Evolutionary conservation across 2,329 filamentous ascomycete genomes (phyloP), one percentile per base, ranked within the genome.

Genomic region (Fusarium redolens): DNA sequence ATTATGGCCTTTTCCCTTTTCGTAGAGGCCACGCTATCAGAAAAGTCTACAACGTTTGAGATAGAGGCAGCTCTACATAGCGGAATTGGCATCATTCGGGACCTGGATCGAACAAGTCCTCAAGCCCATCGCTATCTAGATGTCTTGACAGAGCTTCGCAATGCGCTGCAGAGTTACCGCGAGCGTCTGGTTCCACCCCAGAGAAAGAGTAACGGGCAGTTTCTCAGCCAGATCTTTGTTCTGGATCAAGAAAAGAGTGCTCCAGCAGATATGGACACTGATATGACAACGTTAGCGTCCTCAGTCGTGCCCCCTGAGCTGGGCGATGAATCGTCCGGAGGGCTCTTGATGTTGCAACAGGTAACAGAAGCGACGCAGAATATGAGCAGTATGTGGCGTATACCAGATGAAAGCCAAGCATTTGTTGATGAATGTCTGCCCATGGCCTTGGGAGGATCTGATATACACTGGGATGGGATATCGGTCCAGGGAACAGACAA

Each of bases 81-180:
- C 1, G 60, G 60, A 1, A 59, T 62, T 0, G 25, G 54, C 0
- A 40, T 62, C 1, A 62, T 62, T 12, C 5, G 60, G 0, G 54
- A 62, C 8, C n/a, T 62, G 1, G 60, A 62, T 47, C n/a, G 54
- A 4, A 62, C 54, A 1, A 62, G 60, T 3, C 60, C 60, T 1
- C 60, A 62, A n/a, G 52, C 54, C 8, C 60, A 62, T 35, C 60
- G 60, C 4, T 62, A 62, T 9, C 18, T 62, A 4, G 60, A 62
- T 17, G 41, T 62, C 1, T 4, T 62, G 0, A 62, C 52, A 8
- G 60, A 62, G 2, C 60, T 62, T 40, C 30, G 54, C 11, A 47
- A 40, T 18, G 7, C 55, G 18, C 33, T 62, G 10, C 52, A 62
- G 5, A 62, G n/a, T 5, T 60, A 62, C 4, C 60, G 60, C 6